These are phyloP conservation scores for Lathyrus oleraceus DNA, from an alignment of 306 rosid genomes.

Conservation along the genomic window DNA sequence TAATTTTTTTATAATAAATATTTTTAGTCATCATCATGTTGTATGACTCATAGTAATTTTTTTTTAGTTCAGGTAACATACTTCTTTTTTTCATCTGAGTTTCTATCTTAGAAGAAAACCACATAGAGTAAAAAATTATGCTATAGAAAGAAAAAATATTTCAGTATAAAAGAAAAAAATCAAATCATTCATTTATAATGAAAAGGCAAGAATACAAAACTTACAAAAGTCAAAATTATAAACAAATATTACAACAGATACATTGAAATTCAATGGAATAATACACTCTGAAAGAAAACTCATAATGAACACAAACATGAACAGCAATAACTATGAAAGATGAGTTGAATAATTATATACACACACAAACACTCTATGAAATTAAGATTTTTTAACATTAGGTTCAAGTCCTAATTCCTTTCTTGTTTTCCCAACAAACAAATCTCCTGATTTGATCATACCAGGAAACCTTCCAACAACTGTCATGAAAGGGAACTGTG, in stretches of 20 bases:
- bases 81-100: not conserved
- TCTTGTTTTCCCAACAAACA: constrained; percentile 80
- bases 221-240: constrained; percentile 26
- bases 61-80: not conserved
- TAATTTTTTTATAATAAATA: too few relatives aligned
- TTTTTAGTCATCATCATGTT: too few relatives aligned
- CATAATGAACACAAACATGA: constrained; percentile 25
- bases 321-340: not conserved
- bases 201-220: constrained; percentile 11
- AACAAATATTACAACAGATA: constrained; percentile 7
- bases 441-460: constrained; percentile 69
- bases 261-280: constrained; percentile 8
- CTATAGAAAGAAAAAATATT: not conserved
- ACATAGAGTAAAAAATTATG: not conserved
- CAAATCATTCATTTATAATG: not conserved
- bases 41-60: not conserved
- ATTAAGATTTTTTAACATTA: constrained; percentile 40
- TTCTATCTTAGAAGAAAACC: not conserved
- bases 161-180: not conserved
- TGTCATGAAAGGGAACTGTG: constrained; percentile 64
- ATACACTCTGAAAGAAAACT: constrained; percentile 23
- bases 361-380: not conserved
- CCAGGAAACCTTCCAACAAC: constrained; percentile 67
- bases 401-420: constrained; percentile 62
- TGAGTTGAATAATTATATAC: constrained; percentile 25